Base-by-base conservation (phyloP, 2,329 filamentous ascomycete species). In the Bipolaris zeicola region DNA sequence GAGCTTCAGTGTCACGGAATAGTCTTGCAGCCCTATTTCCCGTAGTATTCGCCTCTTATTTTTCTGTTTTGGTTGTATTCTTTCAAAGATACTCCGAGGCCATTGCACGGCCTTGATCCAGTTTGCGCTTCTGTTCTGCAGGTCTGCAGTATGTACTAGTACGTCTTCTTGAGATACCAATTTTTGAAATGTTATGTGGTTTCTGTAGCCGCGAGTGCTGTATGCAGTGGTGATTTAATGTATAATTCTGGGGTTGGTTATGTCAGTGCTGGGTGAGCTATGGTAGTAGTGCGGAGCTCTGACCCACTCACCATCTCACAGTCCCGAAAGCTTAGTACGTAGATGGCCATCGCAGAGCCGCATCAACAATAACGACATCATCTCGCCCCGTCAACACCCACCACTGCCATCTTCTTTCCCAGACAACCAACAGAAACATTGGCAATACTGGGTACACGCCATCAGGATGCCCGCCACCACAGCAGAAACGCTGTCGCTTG, bases 401-500 rank as follows among this genome's bases (percentile, higher is more conserved):
- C 43, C 57, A 26, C 56, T 61, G 47, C 53, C 52, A 45, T 64
- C 36, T 34, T 38, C 50, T 47, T 34, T 45, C 42, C 38, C n/a
- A 38, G 41, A 38, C 20, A 13, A 48, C 42, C 28, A 45, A 44
- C 48, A 48, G n/a, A 52, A 22, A 49, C 31, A 16, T 51, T 45
- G 22, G 46, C 38, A 28, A 51, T 49, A 55, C 59, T 26, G 50
- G 59, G 52, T 46, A 48, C 55, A 62, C 57, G 49, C 53, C 59
- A 34, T 58, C 50, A 69, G 49, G 70, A 98, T 98, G 94, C 94
- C 93, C 80, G 89, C 94, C 78, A 98, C 94, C 66, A 97, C 94
- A 76, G 92, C 93, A 79, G 94, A 98, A 83, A 96, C 94, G 66
- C 88, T 97, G 77, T 96, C 91, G 68, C 89, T 98, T 76, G 92